A percentile compares a stretch with the other conserved stretches of the same genome.
Evolutionary conservation across 2,329 filamentous ascomycete species (phyloP).

Genomic region (Alternaria ethzedia): DNA sequence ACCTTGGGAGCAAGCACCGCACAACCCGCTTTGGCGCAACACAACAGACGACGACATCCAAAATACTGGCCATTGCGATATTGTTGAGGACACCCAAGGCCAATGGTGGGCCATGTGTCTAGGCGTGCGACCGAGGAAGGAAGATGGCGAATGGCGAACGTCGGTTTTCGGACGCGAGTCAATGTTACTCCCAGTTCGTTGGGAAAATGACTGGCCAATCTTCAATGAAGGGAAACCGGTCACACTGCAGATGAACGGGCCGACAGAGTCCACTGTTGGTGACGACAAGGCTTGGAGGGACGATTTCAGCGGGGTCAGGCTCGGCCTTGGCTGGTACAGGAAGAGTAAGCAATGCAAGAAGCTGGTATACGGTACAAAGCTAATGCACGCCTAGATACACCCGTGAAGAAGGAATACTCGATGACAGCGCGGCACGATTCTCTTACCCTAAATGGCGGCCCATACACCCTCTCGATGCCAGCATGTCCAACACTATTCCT

Average conservation of each 20-base stretch:
- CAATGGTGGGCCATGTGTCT: constrained; percentile 48
- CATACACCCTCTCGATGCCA: constrained; percentile 59
- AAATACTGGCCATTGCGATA: constrained; percentile 34
- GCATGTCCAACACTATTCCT: constrained; percentile 61
- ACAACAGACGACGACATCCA: constrained; percentile 42
- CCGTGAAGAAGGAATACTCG: constrained; percentile 55
- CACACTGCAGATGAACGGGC: constrained; percentile 44
- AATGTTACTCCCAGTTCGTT: constrained; percentile 58
- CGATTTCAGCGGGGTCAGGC: constrained; percentile 6
- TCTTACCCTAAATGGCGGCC: constrained; percentile 59
- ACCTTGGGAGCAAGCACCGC: constrained; percentile 43
- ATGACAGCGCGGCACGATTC: constrained; percentile 53
- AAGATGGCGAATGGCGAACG: constrained; percentile 6
- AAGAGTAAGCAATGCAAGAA: constrained; percentile 24
- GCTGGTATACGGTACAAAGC: constrained; percentile 27
- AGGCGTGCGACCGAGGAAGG: constrained; percentile 25
- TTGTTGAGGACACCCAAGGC: constrained; percentile 31
- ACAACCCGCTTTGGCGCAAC: constrained; percentile 48
- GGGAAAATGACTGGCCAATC: constrained; percentile 60
- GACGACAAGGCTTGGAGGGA: constrained; percentile 19
- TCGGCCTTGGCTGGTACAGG: constrained; percentile 19
- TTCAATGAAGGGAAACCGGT: constrained; percentile 58
- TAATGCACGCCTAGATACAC: constrained; percentile 55
- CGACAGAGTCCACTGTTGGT: constrained; percentile 5
- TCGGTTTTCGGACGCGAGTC: constrained; percentile 53